Percentiles rank a stretch among this genome's conserved stretches.
Conservation (phyloP, 1,284 basidiomycete species). For the Psilocybe mexicana region DNA sequence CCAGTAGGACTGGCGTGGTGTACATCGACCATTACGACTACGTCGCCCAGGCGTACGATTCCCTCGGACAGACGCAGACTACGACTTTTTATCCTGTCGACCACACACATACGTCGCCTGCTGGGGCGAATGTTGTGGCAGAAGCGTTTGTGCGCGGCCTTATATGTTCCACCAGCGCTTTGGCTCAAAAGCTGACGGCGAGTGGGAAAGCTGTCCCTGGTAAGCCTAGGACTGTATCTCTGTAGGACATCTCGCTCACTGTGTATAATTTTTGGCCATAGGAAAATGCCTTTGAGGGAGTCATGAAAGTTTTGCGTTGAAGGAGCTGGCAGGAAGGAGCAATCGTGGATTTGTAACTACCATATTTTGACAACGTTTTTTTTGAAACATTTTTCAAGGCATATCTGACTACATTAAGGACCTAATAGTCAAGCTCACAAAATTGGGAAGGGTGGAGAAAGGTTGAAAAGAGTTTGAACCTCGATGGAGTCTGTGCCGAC, state of each 20-base stretch:
- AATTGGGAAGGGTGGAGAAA: too few species aligned
- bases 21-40: slow-evolving; percentile 51
- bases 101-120: slow-evolving; percentile 47
- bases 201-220: slow-evolving; percentile 37
- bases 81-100: slow-evolving; percentile 47
- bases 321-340: too few species aligned
- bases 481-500: too few species aligned
- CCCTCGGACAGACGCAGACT: slow-evolving; percentile 42
- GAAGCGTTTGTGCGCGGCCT: slow-evolving; percentile 44
- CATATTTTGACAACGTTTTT: too few species aligned
- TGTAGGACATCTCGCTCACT: not conserved
- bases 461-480: too few species aligned
- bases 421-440: too few species aligned
- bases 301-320: too few species aligned
- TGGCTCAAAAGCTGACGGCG: slow-evolving; percentile 35
- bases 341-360: too few species aligned
- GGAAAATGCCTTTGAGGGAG: slow-evolving; percentile 9
- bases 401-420: too few species aligned
- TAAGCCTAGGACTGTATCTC: slow-evolving; percentile 20
- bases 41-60: slow-evolving; percentile 41
- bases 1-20: slow-evolving; percentile 37
- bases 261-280: not conserved
- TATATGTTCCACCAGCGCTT: slow-evolving; percentile 34
- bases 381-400: too few species aligned
- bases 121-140: slow-evolving; percentile 45